Base-by-base conservation (phyloP, 768 basidiomycete species). In the Psilocybe sp. region DNA sequence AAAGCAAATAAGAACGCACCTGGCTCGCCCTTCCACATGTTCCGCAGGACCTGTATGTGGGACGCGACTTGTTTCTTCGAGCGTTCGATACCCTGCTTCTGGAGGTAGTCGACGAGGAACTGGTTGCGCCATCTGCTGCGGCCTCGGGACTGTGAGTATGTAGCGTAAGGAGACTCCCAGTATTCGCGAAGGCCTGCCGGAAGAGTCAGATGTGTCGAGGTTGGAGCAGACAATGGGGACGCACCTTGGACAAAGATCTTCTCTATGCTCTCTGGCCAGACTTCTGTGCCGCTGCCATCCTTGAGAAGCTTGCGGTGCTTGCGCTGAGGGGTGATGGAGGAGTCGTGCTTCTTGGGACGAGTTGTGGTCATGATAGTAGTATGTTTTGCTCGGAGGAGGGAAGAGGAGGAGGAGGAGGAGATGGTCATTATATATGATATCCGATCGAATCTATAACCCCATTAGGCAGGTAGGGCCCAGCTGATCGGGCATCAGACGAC, bases 1-100 rank as follows among this genome's bases (percentile, higher is more conserved):
- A 46, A 47, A 54, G 44, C 31, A 44, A 42, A 41, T 46, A 20
- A 40, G 18, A 34, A 58, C 72, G 32, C 50, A 87, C 89, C 84
- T 73, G 83, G 77, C 51, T 87, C 81, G 18, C 87, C 89, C 64
- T 89, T 89, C 88, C 87, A 90, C 89, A 91, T 91, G 62, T 91
- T 91, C 44, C 88, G 74, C 47, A 89, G 65, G 49, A 90, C 89
- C 62, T 92, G 89, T 46, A 92, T 87, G 60, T 92, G 89, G 65
- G 85, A 88, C n/a, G 89, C 89, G 55, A 92, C 89, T 66, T 92
- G 89, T 66, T 92, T 91, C 76, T 91, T 91, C 40, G 87, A 78
- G 37, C 89, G 83, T 20, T 76, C 76, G 62, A 92, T 79, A 48
- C 84, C 85, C 34, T 75, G 71, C 55, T 81, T 83, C 48, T 83